phyloP scores from a whole-genome alignment of 2,329 filamentous ascomycete species.

The Hawksworthiomyces lignivorus region DNA sequence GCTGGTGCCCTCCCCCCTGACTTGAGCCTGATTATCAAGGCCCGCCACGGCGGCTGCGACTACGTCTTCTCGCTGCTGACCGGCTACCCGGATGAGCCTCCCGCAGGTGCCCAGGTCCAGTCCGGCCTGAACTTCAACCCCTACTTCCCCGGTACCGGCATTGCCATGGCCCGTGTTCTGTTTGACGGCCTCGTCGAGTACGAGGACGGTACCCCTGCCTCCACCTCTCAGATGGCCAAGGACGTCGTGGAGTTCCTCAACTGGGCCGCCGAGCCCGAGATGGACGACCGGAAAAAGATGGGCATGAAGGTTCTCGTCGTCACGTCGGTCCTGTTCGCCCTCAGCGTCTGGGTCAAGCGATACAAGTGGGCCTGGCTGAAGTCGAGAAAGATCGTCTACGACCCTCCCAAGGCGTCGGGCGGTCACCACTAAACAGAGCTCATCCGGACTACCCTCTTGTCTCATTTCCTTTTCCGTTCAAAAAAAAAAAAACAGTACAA shows the following conservation, averaged over 20 bases:
- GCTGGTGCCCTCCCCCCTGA: slow-evolving; percentile 96
- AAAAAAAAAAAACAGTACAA: too few species aligned
- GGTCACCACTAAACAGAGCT: slow-evolving; percentile 19
- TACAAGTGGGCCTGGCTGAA: slow-evolving; percentile 99
- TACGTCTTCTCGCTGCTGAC: slow-evolving; percentile 98
- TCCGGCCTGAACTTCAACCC: slow-evolving; percentile 99
- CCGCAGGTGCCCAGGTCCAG: slow-evolving; percentile 77
- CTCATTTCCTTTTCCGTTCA: too few species aligned
- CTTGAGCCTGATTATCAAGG: slow-evolving; percentile 97
- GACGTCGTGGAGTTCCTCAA: slow-evolving; percentile 98
- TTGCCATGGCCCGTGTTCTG: slow-evolving; percentile 96
- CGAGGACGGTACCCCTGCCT: slow-evolving; percentile 89
- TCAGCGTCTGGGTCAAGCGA: slow-evolving; percentile 97
- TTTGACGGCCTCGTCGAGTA: slow-evolving; percentile 98
- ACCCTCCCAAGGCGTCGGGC: slow-evolving; percentile 56
- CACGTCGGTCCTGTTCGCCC: slow-evolving; percentile 66
- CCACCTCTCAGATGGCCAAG: slow-evolving; percentile 99
- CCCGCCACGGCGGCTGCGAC: slow-evolving; percentile 91
- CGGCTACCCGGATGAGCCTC: slow-evolving; percentile 93
- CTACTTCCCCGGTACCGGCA: slow-evolving; percentile 98
- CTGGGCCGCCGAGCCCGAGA: slow-evolving; percentile 98
- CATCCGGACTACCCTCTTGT: too few species aligned
- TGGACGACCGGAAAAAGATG: slow-evolving; percentile 99
- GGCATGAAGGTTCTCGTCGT: slow-evolving; percentile 91
- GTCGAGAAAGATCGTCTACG: slow-evolving; percentile 88